phyloP scores from a whole-genome alignment of 129 eudicot genomes.

The Chrysanthemum makinoi region DNA sequence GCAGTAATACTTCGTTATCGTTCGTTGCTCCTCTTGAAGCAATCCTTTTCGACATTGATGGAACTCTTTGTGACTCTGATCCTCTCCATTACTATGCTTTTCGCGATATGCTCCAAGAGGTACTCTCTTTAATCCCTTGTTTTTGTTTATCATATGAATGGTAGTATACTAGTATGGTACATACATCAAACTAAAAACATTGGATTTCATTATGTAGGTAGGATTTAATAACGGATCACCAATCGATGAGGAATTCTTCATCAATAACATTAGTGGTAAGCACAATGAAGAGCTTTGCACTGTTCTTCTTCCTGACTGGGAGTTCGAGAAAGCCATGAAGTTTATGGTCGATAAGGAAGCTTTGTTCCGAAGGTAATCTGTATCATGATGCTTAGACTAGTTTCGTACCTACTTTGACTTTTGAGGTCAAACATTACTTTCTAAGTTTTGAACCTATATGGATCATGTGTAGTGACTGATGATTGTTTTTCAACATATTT shows the following conservation, averaged over 20 bases:
- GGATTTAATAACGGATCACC: conserved; percentile 88
- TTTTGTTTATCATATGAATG: background rate
- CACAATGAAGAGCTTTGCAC: conserved; percentile 82
- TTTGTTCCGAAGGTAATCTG: conserved; percentile 66
- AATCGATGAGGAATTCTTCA: conserved; percentile 78
- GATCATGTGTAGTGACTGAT: background rate
- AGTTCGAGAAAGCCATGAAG: conserved; percentile 57
- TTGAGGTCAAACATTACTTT: conserved; percentile 10
- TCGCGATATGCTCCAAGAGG: conserved; percentile 93
- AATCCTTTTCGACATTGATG: conserved; percentile 86
- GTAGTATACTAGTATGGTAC: too few species aligned
- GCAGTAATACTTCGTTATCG: conserved; percentile 37
- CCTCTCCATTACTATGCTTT: conserved; percentile 86
- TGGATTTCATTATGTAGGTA: conserved; percentile 36
- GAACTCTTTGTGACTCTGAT: conserved; percentile 89
- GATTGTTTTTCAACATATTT: background rate
- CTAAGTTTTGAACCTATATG: background rate
- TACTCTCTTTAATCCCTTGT: conserved; percentile 11
- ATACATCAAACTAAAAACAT: too few species aligned
- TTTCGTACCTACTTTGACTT: background rate
- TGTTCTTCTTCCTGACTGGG: conserved; percentile 83
- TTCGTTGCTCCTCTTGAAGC: conserved; percentile 78
- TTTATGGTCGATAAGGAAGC: conserved; percentile 89
- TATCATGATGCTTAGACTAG: conserved; percentile 3
- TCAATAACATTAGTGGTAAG: conserved; percentile 67